Evolutionary conservation across 495 filamentous ascomycete species (phyloP).

Genomic region (Ramalina intermedia): DNA sequence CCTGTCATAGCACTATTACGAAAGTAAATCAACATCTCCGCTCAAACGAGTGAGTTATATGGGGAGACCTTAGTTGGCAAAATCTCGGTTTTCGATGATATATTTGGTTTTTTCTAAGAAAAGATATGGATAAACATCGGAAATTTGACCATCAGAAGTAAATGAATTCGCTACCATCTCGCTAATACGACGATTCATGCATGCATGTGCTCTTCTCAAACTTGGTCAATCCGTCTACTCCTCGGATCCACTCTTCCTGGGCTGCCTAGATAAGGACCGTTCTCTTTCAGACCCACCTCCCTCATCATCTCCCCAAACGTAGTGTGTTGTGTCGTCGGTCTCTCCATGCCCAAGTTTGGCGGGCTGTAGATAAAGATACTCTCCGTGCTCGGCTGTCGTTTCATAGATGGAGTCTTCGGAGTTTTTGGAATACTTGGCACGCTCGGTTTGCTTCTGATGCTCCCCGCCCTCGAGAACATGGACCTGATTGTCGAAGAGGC

Average conservation of each 20-base stretch:
- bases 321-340: slow-evolving; percentile 31
- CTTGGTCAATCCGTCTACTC: not conserved
- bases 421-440: slow-evolving; percentile 18
- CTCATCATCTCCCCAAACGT: slow-evolving; percentile 56
- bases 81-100: too few relatives aligned
- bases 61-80: too few relatives aligned
- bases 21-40: too few relatives aligned
- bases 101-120: too few relatives aligned
- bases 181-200: too few relatives aligned
- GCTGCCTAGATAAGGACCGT: slow-evolving; percentile 21
- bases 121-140: too few relatives aligned
- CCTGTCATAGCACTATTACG: too few relatives aligned
- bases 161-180: too few relatives aligned
- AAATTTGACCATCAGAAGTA: too few relatives aligned
- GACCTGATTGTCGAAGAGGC: slow-evolving; percentile 12
- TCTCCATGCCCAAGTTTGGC: slow-evolving; percentile 28
- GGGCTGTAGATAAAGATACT: slow-evolving; percentile 62
- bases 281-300: slow-evolving; percentile 34
- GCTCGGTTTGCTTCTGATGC: slow-evolving; percentile 6
- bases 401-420: slow-evolving; percentile 14
- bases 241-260: slow-evolving; percentile 14
- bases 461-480: slow-evolving; percentile 14
- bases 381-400: slow-evolving; percentile 41
- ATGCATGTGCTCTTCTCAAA: not conserved
- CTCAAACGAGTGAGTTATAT: too few relatives aligned